Evolutionary conservation across 2,329 filamentous ascomycete genomes (phyloP).

Genomic region (Aspergillus clavatus): DNA sequence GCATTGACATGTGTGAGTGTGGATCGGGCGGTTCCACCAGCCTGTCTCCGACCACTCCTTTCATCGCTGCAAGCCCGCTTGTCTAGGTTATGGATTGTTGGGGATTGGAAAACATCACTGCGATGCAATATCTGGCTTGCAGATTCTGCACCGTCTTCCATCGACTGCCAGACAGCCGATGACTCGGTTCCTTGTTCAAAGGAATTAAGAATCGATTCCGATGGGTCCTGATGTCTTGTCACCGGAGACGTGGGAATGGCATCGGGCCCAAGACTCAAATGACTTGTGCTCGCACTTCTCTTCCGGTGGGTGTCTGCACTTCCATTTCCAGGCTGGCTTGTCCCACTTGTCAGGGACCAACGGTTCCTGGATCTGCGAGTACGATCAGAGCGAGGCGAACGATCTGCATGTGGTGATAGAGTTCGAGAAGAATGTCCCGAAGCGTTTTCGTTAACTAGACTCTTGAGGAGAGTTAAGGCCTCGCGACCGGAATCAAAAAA

Average conservation of each 20-base stretch:
- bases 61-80: conserved; percentile 20
- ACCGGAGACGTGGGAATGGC: conserved; percentile 47
- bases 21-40: conserved; percentile 34
- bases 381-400: conserved; percentile 15
- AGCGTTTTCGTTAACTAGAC: conserved; percentile 61
- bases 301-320: conserved; percentile 24
- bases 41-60: conserved; percentile 26
- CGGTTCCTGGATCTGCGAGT: conserved; percentile 14
- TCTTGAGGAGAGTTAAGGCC: conserved; percentile 71
- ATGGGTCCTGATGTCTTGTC: conserved; percentile 57
- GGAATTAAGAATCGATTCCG: conserved; percentile 71
- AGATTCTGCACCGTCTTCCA: conserved; percentile 69
- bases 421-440: conserved; percentile 42
- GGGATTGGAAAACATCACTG: conserved; percentile 82
- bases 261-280: conserved; percentile 49
- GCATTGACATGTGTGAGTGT: conserved; percentile 21
- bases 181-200: conserved; percentile 70
- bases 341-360: conserved; percentile 19
- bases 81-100: conserved; percentile 53
- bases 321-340: conserved; percentile 9
- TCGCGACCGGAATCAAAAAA: conserved; percentile 86
- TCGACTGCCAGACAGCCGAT: conserved; percentile 62
- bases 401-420: conserved; percentile 13
- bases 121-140: conserved; percentile 85
- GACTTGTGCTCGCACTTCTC: conserved; percentile 61